Conservation (phyloP, 2,329 filamentous ascomycete genomes). For the Botryosphaeria dothidea region DNA sequence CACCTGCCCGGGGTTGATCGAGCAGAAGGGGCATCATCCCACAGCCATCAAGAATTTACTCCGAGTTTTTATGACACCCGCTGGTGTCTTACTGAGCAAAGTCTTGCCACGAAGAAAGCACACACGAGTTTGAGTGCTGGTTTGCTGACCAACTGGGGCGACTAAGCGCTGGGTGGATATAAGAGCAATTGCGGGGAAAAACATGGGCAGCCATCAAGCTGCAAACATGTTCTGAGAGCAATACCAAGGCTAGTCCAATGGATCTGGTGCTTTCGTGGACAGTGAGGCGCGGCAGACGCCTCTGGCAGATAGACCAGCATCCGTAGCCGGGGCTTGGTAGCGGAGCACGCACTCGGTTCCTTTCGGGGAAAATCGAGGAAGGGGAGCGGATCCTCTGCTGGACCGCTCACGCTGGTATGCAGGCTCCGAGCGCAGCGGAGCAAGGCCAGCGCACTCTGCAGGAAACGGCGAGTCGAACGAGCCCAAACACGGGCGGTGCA, state of each 20-base stretch:
- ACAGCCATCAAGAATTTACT: not conserved
- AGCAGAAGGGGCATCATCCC: not conserved
- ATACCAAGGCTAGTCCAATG: not conserved
- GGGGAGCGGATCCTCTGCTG: slow-evolving; percentile 1
- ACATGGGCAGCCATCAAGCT: not conserved
- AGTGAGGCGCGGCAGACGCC: not conserved
- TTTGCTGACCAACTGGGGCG: not conserved
- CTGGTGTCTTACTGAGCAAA: not conserved
- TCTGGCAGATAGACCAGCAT: slow-evolving; percentile 1
- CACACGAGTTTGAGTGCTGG: not conserved
- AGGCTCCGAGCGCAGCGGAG: not conserved
- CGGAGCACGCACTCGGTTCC: slow-evolving; percentile 16
- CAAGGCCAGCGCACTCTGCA: not conserved
- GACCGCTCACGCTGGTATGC: not conserved
- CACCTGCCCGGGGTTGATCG: not conserved
- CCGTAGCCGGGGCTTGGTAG: slow-evolving; percentile 10
- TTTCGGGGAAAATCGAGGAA: slow-evolving; percentile 17
- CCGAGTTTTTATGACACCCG: not conserved
- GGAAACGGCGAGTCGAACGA: slow-evolving; percentile 8
- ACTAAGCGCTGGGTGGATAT: not conserved
- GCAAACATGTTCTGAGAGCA: not conserved
- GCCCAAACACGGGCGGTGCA: slow-evolving; percentile 16
- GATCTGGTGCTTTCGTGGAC: not conserved
- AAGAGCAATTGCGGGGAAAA: not conserved
- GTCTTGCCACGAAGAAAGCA: not conserved